phyloP scores from a whole-genome alignment of 768 basidiomycete genomes.

The Russula earlei region DNA sequence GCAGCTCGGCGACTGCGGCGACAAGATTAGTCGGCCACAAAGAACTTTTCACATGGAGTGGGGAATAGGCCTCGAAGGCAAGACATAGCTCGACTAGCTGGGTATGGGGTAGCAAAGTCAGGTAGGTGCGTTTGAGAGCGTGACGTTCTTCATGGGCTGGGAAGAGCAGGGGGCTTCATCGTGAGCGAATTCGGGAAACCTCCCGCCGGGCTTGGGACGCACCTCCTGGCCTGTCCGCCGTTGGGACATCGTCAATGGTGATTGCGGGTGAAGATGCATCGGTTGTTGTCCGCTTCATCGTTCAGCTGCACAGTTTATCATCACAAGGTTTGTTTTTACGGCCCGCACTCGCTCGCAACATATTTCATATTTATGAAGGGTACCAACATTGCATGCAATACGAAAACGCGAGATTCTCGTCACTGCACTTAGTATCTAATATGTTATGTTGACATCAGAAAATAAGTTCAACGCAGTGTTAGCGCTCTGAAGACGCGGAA shows the following conservation, averaged over 20 bases:
- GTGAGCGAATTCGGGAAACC: not conserved
- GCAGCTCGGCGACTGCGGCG: conserved; percentile 48
- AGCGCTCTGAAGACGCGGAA: not conserved
- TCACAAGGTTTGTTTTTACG: conserved; percentile 47
- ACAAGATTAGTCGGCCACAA: conserved; percentile 68
- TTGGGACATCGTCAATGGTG: conserved; percentile 24
- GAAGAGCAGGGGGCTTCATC: conserved; percentile 12
- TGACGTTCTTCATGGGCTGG: conserved; percentile 36
- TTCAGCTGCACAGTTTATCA: conserved; percentile 66
- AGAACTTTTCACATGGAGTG: conserved; percentile 50
- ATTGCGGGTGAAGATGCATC: conserved; percentile 31
- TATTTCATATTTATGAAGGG: no score
- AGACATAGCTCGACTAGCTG: conserved; percentile 78
- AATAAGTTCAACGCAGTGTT: not conserved
- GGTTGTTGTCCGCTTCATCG: conserved; percentile 42
- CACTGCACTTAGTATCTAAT: not conserved
- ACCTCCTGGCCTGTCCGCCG: conserved; percentile 22
- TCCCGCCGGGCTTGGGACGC: not conserved
- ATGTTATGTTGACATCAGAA: not conserved
- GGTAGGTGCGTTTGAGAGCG: conserved; percentile 63
- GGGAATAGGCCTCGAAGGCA: conserved; percentile 58
- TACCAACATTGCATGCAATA: not conserved
- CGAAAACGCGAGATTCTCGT: not conserved
- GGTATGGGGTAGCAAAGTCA: conserved; percentile 52
- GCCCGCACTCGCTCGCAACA: no score